Conservation (phyloP, 2,329 filamentous ascomycete species). For the Zymoseptoria ardabiliae region DNA sequence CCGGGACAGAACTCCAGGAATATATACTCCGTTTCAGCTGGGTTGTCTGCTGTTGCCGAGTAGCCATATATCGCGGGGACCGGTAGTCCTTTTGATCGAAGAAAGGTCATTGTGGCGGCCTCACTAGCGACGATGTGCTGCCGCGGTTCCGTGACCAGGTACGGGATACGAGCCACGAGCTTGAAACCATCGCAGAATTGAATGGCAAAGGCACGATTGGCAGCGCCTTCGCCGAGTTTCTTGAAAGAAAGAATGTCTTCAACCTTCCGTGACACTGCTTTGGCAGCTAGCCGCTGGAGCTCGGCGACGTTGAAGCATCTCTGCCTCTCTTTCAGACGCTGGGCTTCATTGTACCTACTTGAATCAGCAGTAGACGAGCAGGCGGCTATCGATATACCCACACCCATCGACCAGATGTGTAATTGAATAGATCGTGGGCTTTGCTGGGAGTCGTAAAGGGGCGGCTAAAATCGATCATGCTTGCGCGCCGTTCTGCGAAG, state of each 20-base stretch:
- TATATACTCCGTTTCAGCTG: slow-evolving; percentile 22
- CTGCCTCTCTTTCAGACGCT: slow-evolving; percentile 8
- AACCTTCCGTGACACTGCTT: slow-evolving; percentile 19
- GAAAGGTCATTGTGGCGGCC: slow-evolving; percentile 20
- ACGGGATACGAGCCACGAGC: slow-evolving; percentile 21
- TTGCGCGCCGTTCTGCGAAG: background rate
- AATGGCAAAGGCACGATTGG: slow-evolving; percentile 16
- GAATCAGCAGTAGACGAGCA: background rate
- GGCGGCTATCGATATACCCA: slow-evolving; percentile 2
- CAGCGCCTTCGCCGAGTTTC: slow-evolving; percentile 19
- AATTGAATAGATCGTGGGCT: slow-evolving; percentile 4
- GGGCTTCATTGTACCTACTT: slow-evolving; percentile 13
- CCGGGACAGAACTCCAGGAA: slow-evolving; percentile 20
- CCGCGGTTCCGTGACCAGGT: slow-evolving; percentile 8
- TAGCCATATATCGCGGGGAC: slow-evolving; percentile 19
- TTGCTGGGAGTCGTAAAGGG: background rate
- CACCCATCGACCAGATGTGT: slow-evolving; percentile 20
- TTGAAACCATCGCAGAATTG: slow-evolving; percentile 13
- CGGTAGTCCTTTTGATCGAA: slow-evolving; percentile 15
- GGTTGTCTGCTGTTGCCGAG: slow-evolving; percentile 17
- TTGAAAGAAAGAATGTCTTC: slow-evolving; percentile 18
- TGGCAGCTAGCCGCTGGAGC: slow-evolving; percentile 25
- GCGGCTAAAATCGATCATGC: background rate
- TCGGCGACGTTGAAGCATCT: slow-evolving; percentile 12
- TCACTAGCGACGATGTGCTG: slow-evolving; percentile 19